A percentile compares a stretch with the other conserved stretches of the same genome.
phyloP scores from a whole-genome alignment of 179 eudicot genomes.

The Drosera spatulata region DNA sequence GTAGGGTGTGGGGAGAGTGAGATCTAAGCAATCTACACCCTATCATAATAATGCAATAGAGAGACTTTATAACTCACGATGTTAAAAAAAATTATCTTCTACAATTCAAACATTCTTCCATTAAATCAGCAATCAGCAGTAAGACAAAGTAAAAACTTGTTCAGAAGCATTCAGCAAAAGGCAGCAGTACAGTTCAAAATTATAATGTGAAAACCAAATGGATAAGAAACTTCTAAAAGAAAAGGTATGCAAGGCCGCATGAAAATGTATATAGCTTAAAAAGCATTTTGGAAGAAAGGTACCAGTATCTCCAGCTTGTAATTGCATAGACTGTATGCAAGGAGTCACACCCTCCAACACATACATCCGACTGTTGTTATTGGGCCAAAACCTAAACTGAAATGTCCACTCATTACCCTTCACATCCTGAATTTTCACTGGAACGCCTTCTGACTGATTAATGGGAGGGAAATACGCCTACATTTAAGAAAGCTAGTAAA shows the following conservation, averaged over 20 bases:
- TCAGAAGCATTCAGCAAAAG: no score
- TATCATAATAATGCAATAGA: no score
- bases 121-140: no score
- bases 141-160: no score
- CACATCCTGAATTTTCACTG: constrained; percentile 87
- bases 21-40: no score
- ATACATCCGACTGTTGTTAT: constrained; percentile 56
- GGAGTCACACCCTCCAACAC: constrained; percentile 52
- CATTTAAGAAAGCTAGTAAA: constrained; percentile 15
- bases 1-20: no score
- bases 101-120: no score
- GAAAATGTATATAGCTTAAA: not conserved
- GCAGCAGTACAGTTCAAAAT: no score
- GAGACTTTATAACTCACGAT: no score
- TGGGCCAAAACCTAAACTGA: constrained; percentile 99
- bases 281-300: constrained; percentile 1
- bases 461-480: constrained; percentile 98
- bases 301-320: constrained; percentile 51
- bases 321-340: constrained; percentile 44
- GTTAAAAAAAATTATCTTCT: no score
- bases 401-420: constrained; percentile 98
- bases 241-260: no score
- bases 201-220: not conserved
- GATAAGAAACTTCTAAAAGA: no score
- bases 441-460: constrained; percentile 96